phyloP scores from a whole-genome alignment of 208 protist genomes.

The Trypanosoma boissoni region DNA sequence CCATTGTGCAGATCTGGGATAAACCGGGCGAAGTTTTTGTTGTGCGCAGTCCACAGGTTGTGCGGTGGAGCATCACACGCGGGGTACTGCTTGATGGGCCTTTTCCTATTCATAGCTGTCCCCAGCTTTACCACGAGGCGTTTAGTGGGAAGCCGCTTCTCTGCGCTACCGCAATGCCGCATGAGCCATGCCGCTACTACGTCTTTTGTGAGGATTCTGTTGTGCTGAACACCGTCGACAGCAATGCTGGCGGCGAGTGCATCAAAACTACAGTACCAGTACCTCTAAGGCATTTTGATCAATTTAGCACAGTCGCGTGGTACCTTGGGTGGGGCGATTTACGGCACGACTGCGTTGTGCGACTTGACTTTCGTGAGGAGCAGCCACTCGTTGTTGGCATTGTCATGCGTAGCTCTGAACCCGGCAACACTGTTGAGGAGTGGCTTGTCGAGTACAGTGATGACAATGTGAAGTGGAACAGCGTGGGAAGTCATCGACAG shows the following conservation, averaged over 20 bases:
- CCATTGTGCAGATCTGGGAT: conserved; percentile 50
- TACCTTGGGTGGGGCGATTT: conserved; percentile 32
- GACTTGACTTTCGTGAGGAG: conserved; percentile 31
- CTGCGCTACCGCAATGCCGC: conserved; percentile 27
- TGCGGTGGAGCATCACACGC: conserved; percentile 25
- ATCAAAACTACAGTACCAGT: conserved; percentile 3
- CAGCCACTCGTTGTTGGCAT: conserved; percentile 24
- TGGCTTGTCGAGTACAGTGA: conserved; percentile 42
- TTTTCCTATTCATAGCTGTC: conserved; percentile 17
- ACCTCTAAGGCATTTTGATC: conserved; percentile 16
- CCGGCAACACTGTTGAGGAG: conserved; percentile 14
- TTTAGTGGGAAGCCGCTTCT: conserved; percentile 27
- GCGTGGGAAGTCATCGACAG: conserved; percentile 27
- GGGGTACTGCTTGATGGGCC: conserved; percentile 17
- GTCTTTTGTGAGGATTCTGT: conserved; percentile 34
- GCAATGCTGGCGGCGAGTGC: not conserved
- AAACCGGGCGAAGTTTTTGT: conserved; percentile 29
- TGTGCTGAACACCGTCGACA: conserved; percentile 13
- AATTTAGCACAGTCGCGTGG: conserved; percentile 26
- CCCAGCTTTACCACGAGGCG: conserved; percentile 18
- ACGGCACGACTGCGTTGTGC: conserved; percentile 18
- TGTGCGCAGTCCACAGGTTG: conserved; percentile 18
- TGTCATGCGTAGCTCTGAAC: conserved; percentile 22
- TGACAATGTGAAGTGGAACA: conserved; percentile 32
- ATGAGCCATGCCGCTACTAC: conserved; percentile 25